Evolutionary conservation across 352 stramenopile genomes (phyloP), one percentile per base, ranked within the genome.

Genomic region (Pythium phragmitis): DNA sequence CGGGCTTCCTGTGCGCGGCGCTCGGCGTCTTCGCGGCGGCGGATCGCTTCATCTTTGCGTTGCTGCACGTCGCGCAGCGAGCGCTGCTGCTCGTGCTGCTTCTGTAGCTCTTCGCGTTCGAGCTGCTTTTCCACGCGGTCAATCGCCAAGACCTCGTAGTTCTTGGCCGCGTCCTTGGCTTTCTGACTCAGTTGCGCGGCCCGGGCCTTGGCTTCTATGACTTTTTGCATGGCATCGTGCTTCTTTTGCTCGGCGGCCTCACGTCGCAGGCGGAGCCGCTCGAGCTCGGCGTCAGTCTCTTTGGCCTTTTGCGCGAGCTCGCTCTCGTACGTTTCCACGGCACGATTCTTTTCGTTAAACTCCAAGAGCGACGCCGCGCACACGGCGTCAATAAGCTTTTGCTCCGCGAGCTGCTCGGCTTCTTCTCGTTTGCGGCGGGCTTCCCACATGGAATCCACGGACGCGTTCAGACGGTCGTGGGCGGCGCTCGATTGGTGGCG

Each of bases 321-420:
- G 7, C 63, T 72, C 28, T 85, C 75, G 60, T 88, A 90, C 7
- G 69, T 50, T 34, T 89, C 72, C 7, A 91, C 48, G 26, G 72
- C 77, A 39, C 80, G 83, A 67, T 92, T 72, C 17, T 79, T 79
- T 33, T 89, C 79, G 30, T 89, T 92, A 54, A 65, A 91, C 59
- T 92, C 86, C 14, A 80, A 72, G 49, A 94, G 67, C 30, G 86
- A 94, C 19, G 82, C 84, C 63, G 87, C 83, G 52, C 82, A 86
- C 28, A 94, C 86, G 0, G 86, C 86, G 23, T 92, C 80, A 12
- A 94, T 70, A 12, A 94, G 70, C 60, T 92, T 91, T 57, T 82
- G 75, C 19, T 94, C 83, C 4, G 78, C 77, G 33, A 85, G 64
- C 30, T 78, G 68, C 50, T 92, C 76, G 1, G 82, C 79, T 23